These are phyloP conservation scores for Larix kaempferi DNA, from an alignment of 75 land plant genomes.

Conservation along the genomic window DNA sequence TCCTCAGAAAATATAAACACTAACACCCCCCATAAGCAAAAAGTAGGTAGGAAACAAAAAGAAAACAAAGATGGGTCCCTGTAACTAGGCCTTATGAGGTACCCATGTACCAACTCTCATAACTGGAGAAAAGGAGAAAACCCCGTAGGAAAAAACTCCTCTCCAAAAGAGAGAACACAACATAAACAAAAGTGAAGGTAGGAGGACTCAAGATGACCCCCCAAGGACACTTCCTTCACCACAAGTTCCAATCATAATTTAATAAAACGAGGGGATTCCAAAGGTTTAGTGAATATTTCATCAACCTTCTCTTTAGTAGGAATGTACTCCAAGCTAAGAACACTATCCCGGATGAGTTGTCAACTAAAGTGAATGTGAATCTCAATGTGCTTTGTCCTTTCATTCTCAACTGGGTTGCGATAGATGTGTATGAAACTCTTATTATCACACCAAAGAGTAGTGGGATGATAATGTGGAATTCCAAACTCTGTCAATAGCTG, in stretches of 20 bases:
- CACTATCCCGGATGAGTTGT: neutral
- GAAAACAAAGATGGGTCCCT: too few species aligned
- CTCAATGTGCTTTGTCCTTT: neutral
- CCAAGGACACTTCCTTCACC: neutral
- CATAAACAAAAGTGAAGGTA: too few species aligned
- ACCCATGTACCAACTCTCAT: too few species aligned
- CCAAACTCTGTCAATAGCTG: neutral
- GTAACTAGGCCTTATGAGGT: too few species aligned
- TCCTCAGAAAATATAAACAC: too few species aligned
- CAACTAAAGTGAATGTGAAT: neutral
- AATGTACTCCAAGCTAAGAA: neutral
- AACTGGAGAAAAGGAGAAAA: too few species aligned
- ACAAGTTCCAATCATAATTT: neutral
- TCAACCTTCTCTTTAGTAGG: neutral
- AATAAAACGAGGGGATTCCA: neutral
- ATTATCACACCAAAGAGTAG: neutral
- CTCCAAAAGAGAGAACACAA: too few species aligned
- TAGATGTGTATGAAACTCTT: neutral
- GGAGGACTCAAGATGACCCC: neutral
- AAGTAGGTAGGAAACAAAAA: too few species aligned
- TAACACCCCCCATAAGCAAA: too few species aligned
- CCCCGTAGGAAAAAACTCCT: too few species aligned
- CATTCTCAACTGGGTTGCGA: neutral
- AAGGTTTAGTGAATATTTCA: neutral
- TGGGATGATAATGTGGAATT: neutral